Evolutionary conservation across 2,329 filamentous ascomycete species (phyloP), one percentile per base, ranked within the genome.

Genomic region (Chrysoporthe austroafricana): DNA sequence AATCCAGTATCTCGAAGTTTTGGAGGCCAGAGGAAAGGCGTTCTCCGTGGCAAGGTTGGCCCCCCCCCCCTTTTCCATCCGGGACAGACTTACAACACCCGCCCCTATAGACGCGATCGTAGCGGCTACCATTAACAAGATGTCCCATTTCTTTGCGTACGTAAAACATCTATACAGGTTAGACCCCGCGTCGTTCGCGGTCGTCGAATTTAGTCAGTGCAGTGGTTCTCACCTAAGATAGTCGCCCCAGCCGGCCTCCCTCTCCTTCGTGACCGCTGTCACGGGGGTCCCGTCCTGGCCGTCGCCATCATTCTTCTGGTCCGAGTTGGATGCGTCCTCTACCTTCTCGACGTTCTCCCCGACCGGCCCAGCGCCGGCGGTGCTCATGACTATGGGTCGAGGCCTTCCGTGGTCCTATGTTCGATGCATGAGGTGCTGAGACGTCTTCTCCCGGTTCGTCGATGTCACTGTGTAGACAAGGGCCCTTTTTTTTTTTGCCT

Each of bases 101-200:
- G 84, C 81, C 48, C 82, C 85, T 21, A 86, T 78, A 3, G 85
- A 84, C 26, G 85, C 82, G 32, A 86, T 1, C 13, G 79, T 73
- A 13, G 85, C 85, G 13, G 78, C 76, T 3, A 74, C 74, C 69
- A 87, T 82, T 39, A 85, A 76, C 34, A 82, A 58, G 42, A 82
- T 79, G 70, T 88, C 86, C 79, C 81, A 84, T 75, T 78, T 80
- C 64, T 79, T 84, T 18, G 85, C 85, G 77, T 86, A 88, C 7
- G 77, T 75, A 70, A 88, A 88, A 57, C 88, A 66, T 11, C 68
- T 65, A 34, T 4, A 54, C 50, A 7, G 0, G 7, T 54, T 16
- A 34, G 21, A 2, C 26, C 5, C 9, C 21, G n/a, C 2, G 26
- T 52, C 13, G 8, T 3, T 4, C 9, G 26, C 9, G 26, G 21